Percentiles rank a stretch among this genome's conserved stretches.
These are phyloP conservation scores for Ophiostoma triangulosporum DNA, from an alignment of 2,329 filamentous ascomycete species.

Conservation along the genomic window DNA sequence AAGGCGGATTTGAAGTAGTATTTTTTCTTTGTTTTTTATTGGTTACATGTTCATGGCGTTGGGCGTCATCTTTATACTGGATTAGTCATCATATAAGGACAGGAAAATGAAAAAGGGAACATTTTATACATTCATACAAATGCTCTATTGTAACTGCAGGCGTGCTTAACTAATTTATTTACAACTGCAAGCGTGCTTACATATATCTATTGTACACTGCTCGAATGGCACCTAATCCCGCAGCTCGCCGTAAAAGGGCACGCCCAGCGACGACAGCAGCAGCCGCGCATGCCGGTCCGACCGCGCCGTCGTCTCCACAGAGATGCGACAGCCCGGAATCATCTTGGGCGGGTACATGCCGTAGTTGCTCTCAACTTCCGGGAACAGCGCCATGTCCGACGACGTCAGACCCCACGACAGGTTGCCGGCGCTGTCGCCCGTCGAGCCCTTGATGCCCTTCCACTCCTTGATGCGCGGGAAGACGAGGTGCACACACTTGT, in stretches of 20 bases:
- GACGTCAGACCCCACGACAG: conserved; percentile 67
- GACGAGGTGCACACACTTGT: conserved; percentile 80
- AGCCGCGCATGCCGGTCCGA: conserved; percentile 76
- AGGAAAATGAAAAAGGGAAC: neutral
- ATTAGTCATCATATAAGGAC: neutral
- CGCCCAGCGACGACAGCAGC: conserved; percentile 55
- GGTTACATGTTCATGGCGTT: conserved; percentile 6
- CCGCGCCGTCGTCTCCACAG: conserved; percentile 69
- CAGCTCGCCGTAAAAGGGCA: conserved; percentile 60
- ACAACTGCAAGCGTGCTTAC: neutral
- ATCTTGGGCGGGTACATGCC: conserved; percentile 51
- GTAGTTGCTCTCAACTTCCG: conserved; percentile 89
- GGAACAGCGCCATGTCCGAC: conserved; percentile 70
- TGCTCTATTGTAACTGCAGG: neutral
- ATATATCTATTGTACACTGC: neutral
- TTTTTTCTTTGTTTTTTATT: neutral
- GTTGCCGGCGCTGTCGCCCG: conserved; percentile 82
- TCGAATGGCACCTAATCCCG: conserved; percentile 13
- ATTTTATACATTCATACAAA: too few species aligned
- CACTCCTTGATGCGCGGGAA: conserved; percentile 95
- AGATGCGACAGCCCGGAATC: conserved; percentile 76
- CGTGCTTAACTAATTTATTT: neutral
- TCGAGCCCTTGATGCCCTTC: conserved; percentile 51
- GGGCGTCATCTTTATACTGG: neutral
- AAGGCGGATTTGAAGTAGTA: conserved; percentile 31